Percentiles rank a stretch among this genome's conserved stretches.
Evolutionary conservation across 139 green algal genomes (phyloP).

Genomic region (Tetradesmus lagerheimii): DNA sequence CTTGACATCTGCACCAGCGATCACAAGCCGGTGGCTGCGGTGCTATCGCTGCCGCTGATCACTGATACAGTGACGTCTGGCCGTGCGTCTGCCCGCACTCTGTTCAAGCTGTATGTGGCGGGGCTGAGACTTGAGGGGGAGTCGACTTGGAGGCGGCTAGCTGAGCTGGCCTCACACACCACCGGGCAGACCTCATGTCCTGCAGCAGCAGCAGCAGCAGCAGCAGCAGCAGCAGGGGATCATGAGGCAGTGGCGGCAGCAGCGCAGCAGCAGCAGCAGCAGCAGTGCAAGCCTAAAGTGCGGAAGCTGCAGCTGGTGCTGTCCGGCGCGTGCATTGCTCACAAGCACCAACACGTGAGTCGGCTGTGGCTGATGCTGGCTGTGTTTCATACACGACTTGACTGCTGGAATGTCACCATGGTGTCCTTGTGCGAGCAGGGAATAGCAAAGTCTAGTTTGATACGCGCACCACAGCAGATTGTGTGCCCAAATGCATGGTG

Average conservation of each 20-base stretch:
- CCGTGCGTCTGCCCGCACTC: neutral
- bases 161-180: neutral
- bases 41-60: constrained; percentile 56
- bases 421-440: too few species aligned
- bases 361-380: neutral
- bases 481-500: neutral
- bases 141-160: constrained; percentile 1
- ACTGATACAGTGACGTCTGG: constrained; percentile 28
- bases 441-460: too few species aligned
- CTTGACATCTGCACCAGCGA: constrained; percentile 68
- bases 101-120: constrained; percentile 18
- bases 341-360: constrained; percentile 32
- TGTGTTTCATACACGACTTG: neutral
- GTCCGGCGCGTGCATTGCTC: constrained; percentile 25
- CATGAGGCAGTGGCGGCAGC: neutral
- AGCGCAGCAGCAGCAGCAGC: neutral
- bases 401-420: too few species aligned
- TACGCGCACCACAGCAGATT: too few species aligned
- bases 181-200: neutral
- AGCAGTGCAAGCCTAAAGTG: neutral
- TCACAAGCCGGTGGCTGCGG: constrained; percentile 80
- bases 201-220: neutral
- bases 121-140: neutral
- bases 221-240: neutral
- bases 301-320: constrained; percentile 33